phyloP scores from a whole-genome alignment of 768 basidiomycete genomes.

The Russula vinacea region DNA sequence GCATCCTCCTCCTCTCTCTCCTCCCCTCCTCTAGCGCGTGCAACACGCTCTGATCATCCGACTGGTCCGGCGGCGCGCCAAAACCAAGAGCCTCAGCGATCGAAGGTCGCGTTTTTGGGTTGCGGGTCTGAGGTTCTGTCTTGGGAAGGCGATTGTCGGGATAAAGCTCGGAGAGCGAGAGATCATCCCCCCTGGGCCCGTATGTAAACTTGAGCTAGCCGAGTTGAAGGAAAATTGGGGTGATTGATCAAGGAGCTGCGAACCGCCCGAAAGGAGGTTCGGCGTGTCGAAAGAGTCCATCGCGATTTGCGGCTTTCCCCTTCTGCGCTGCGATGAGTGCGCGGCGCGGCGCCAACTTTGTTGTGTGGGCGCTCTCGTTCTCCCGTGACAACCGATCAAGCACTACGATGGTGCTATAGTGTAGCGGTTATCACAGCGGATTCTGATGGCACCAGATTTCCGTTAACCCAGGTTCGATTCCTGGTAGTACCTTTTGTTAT shows the following conservation, averaged over 20 bases:
- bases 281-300: constrained; percentile 38
- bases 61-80: constrained; percentile 1
- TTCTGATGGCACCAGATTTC: constrained; percentile 35
- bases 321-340: too few relatives aligned
- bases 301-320: neutral
- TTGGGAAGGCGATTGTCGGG: constrained; percentile 39
- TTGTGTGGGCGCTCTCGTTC: neutral
- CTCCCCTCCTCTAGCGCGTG: constrained; percentile 26
- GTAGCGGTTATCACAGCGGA: constrained; percentile 43
- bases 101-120: constrained; percentile 20
- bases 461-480: constrained; percentile 31
- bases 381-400: neutral
- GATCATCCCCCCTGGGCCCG: constrained; percentile 48
- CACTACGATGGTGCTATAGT: constrained; percentile 32
- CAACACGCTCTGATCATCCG: constrained; percentile 1
- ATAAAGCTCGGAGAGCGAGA: constrained; percentile 58
- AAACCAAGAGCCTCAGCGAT: constrained; percentile 21
- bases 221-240: constrained; percentile 36
- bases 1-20: constrained; percentile 24
- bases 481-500: constrained; percentile 26
- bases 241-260: constrained; percentile 50
- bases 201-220: constrained; percentile 36
- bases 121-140: constrained; percentile 23
- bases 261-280: constrained; percentile 34
- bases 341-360: too few relatives aligned